Conservation (phyloP, 2,329 filamentous ascomycete species). For the Epicoccum nigrum region DNA sequence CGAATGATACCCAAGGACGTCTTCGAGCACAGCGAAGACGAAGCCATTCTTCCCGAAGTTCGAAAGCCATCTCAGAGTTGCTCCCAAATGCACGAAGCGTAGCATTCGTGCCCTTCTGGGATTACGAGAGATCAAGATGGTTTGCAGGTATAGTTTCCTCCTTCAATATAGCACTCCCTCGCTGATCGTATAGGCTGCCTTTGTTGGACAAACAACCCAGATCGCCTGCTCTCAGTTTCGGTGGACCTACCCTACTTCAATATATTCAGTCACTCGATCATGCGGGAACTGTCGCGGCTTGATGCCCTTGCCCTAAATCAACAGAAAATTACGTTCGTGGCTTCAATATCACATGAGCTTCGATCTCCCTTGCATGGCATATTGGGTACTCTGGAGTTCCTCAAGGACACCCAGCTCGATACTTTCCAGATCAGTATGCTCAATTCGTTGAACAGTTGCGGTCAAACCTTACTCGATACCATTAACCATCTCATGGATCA, state of each 20-base stretch:
- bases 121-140: conserved; percentile 46
- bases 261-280: conserved; percentile 56
- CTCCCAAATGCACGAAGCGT: conserved; percentile 50
- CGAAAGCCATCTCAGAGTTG: conserved; percentile 58
- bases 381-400: conserved; percentile 56
- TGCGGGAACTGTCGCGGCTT: conserved; percentile 61
- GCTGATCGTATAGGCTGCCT: conserved; percentile 29
- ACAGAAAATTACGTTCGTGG: conserved; percentile 60
- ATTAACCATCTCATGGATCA: conserved; percentile 45
- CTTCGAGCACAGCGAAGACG: background rate
- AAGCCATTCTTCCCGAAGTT: conserved; percentile 34
- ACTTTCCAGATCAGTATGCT: conserved; percentile 54
- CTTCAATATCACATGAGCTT: conserved; percentile 60
- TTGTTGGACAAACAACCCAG: conserved; percentile 41
- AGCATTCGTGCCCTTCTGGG: conserved; percentile 49
- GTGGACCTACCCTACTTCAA: conserved; percentile 45
- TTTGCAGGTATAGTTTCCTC: conserved; percentile 26
- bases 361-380: conserved; percentile 51
- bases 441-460: conserved; percentile 52
- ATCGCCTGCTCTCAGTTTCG: conserved; percentile 35
- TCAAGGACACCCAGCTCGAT: conserved; percentile 52
- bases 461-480: conserved; percentile 57
- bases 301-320: conserved; percentile 55
- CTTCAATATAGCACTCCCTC: no score
- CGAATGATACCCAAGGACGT: background rate